Base-by-base conservation (phyloP, 768 basidiomycete genomes). In the Cyclocybe cylindracea region DNA sequence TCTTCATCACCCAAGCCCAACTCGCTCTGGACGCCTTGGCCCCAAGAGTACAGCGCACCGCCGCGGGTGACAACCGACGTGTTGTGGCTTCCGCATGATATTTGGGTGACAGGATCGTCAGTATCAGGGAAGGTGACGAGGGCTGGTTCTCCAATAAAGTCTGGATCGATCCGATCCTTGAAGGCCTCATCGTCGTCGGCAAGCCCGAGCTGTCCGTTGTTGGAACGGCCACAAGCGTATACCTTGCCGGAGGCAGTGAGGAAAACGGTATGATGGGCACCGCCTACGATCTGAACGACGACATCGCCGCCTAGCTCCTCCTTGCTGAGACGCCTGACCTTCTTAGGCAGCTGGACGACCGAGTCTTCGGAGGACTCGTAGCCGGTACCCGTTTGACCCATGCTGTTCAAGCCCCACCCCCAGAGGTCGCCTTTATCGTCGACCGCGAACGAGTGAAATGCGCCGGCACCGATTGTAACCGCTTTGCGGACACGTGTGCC, bases 361-460 rank as follows among this genome's bases (percentile, higher is more conserved):
- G 70, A 61, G 53, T 79, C 78, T 41, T 78, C 79, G 10, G 68
- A 57, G 7, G 77, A 70, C 9, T 64, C 61, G 53, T 69, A 75
- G 5, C 79, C 79, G 0, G 87, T 85, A 32, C 89, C 90, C 1
- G 83, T 84, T 68, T 92, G 90, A 29, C 88, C 94, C 86, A 80
- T 89, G 69, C 76, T 91, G 68, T 98, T 97, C 53, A 94, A 75
- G n/a, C 96, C 96, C 96, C 96, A 98, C 10, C 84, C 93, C 86
- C 87, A 98, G 7, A 96, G 89, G 44, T 79, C 82, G 29, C 93
- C 94, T 5, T 77, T 72, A 46, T 88, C 82, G 65, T 94, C 88
- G 50, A 98, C 84, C 2, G 94, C 95, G 62, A 97, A 98, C 0
- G 93, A 95, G 62, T 91, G 89, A 69, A 85, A 91, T 46, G 79